phyloP scores from a whole-genome alignment of 2,329 filamentous ascomycete species.

The Epichloe coenophiala region DNA sequence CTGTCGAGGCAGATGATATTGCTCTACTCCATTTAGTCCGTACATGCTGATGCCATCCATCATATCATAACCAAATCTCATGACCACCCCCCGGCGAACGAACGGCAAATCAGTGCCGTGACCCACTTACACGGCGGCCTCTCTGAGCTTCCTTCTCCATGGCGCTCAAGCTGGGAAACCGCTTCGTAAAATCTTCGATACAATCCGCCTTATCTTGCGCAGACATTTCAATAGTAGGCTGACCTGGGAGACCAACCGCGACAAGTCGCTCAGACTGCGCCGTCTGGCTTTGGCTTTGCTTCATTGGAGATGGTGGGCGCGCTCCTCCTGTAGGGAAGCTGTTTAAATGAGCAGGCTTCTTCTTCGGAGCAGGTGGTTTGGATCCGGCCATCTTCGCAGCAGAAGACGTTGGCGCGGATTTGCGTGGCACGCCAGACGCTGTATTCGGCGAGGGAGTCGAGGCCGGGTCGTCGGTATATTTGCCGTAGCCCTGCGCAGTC shows the following conservation, averaged over 20 bases:
- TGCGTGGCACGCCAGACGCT: conserved; percentile 32
- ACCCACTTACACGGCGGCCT: conserved; percentile 17
- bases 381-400: conserved; percentile 12
- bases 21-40: neutral
- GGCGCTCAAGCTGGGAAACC: conserved; percentile 72
- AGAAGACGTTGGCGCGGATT: conserved; percentile 20
- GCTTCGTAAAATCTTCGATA: conserved; percentile 59
- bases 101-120: conserved; percentile 11
- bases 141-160: conserved; percentile 71
- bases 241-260: conserved; percentile 32
- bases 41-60: conserved; percentile 4
- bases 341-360: conserved; percentile 49
- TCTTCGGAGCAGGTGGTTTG: conserved; percentile 44
- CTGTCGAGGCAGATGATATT: no score
- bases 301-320: conserved; percentile 31
- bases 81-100: neutral
- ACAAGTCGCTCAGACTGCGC: conserved; percentile 25
- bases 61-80: conserved; percentile 1
- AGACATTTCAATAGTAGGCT: conserved; percentile 40
- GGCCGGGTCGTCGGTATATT: conserved; percentile 52
- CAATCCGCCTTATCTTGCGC: conserved; percentile 51
- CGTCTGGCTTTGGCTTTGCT: conserved; percentile 19
- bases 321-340: conserved; percentile 34
- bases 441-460: conserved; percentile 23
- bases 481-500: conserved; percentile 82